Percentiles rank a stretch among this genome's conserved stretches.
phyloP scores from a whole-genome alignment of 108 stramenopile genomes.

The Schizochytrium sp. region DNA sequence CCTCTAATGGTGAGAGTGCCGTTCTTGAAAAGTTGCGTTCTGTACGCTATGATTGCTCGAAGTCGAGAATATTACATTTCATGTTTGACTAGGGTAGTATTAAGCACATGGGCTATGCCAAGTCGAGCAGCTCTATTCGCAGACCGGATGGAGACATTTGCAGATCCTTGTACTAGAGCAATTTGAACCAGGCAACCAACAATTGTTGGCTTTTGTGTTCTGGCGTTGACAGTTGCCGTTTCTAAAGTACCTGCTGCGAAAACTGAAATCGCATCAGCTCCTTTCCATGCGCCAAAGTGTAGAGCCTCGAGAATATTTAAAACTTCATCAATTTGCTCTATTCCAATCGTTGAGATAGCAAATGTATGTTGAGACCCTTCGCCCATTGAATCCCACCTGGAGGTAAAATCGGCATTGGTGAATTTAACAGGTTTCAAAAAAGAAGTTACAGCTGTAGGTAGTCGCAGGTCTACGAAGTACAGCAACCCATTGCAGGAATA shows the following conservation, averaged over 20 bases:
- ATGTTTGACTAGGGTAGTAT: background rate
- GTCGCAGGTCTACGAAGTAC: slow-evolving; percentile 41
- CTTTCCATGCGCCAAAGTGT: background rate
- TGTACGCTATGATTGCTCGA: no score
- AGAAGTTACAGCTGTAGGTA: background rate
- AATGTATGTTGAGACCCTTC: background rate
- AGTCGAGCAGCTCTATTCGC: background rate
- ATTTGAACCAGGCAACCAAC: slow-evolving; percentile 31
- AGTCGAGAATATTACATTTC: no score
- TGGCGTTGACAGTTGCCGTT: slow-evolving; percentile 31
- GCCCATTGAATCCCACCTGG: slow-evolving; percentile 21
- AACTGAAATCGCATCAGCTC: background rate
- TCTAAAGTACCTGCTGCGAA: slow-evolving; percentile 24
- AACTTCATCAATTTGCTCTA: background rate
- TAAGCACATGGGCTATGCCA: background rate
- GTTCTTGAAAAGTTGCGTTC: no score
- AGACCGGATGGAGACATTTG: slow-evolving; percentile 15
- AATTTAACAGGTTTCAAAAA: slow-evolving; percentile 11
- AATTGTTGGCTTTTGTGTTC: slow-evolving; percentile 1
- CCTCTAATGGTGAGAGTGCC: no score
- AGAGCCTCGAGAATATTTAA: slow-evolving; percentile 10
- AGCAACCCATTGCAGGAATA: slow-evolving; percentile 23
- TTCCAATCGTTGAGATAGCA: background rate
- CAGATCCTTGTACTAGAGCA: background rate
- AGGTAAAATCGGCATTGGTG: background rate